Evolutionary conservation across 257 asterid species (phyloP).

Genomic region (Craterostigma plantagineum): DNA sequence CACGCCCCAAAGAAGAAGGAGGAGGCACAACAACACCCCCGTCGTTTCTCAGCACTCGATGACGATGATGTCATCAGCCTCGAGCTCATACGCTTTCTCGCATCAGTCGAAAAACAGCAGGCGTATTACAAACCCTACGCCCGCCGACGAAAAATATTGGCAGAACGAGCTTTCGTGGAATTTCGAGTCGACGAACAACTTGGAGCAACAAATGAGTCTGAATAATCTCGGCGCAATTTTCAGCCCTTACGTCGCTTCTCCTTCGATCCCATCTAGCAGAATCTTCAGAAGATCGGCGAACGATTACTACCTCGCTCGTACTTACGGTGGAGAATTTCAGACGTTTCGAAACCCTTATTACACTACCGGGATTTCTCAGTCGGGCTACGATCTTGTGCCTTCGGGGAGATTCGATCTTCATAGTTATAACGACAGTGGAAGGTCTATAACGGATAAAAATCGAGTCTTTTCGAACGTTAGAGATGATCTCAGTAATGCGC

Average conservation of each 20-base stretch:
- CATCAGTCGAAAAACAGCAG: conserved; percentile 18
- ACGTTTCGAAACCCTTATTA: conserved; percentile 14
- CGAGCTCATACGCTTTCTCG: conserved; percentile 21
- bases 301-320: conserved; percentile 35
- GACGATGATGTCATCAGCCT: conserved; percentile 27
- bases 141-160: conserved; percentile 62
- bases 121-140: conserved; percentile 15
- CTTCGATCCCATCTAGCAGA: conserved; percentile 19
- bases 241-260: conserved; percentile 40
- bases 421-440: conserved; percentile 23
- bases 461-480: conserved; percentile 7
- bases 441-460: conserved; percentile 14
- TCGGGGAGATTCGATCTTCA: conserved; percentile 46
- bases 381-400: conserved; percentile 20
- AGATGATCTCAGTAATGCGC: too few relatives aligned
- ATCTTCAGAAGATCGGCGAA: conserved; percentile 44
- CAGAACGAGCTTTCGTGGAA: conserved; percentile 65
- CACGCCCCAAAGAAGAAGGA: conserved; percentile 13
- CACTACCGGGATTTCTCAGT: conserved; percentile 12
- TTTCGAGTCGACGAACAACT: conserved; percentile 34
- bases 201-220: conserved; percentile 29
- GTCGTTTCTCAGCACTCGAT: conserved; percentile 14
- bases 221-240: conserved; percentile 44
- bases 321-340: conserved; percentile 16
- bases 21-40: conserved; percentile 36